Percentiles rank a stretch among this genome's conserved stretches.
Evolutionary conservation across 2,329 filamentous ascomycete species (phyloP).

Genomic region (Penicillium rolfsii): DNA sequence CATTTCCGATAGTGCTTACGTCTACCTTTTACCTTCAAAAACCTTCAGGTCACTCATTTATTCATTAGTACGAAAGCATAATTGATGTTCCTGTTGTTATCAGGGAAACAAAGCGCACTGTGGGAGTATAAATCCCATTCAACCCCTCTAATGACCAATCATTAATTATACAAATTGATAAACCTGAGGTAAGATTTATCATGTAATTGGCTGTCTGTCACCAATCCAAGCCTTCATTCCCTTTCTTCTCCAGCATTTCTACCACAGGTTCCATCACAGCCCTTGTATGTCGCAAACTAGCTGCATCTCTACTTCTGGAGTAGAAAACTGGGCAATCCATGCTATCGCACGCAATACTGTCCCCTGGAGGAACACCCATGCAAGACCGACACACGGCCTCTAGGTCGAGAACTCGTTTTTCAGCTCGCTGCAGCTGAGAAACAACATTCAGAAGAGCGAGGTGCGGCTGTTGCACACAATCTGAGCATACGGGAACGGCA

Average conservation of each 20-base stretch:
- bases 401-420: constrained; percentile 67
- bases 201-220: constrained; percentile 22
- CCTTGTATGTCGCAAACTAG: constrained; percentile 43
- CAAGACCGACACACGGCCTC: constrained; percentile 78
- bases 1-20: neutral
- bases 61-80: neutral
- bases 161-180: neutral
- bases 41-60: neutral
- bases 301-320: constrained; percentile 44
- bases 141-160: neutral
- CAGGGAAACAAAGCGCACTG: neutral
- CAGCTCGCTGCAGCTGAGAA: constrained; percentile 62
- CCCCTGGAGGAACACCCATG: constrained; percentile 70
- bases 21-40: no score
- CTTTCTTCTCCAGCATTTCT: constrained; percentile 39
- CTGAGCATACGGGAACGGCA: constrained; percentile 47
- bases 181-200: neutral
- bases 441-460: constrained; percentile 68
- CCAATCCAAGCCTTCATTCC: constrained; percentile 44
- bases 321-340: constrained; percentile 94
- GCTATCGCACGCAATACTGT: constrained; percentile 84
- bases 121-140: neutral
- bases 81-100: neutral
- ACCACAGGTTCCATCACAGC: constrained; percentile 44
- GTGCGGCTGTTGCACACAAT: constrained; percentile 47